These are phyloP conservation scores for Aspergillus ochraceus DNA, from an alignment of 2,329 filamentous ascomycete genomes.

Conservation along the genomic window DNA sequence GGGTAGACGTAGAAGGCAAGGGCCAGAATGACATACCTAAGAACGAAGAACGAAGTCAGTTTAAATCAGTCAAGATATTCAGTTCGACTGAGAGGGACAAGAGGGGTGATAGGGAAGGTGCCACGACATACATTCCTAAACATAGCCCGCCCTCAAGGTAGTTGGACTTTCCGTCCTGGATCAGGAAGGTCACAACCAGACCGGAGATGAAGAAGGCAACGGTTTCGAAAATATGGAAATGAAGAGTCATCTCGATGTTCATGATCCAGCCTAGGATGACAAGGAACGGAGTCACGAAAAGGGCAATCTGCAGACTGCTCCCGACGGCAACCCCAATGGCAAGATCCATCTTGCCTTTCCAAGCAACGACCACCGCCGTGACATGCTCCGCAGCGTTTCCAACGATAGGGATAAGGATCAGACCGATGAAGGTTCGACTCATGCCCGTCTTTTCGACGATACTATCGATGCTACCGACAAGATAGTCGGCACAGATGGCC, in stretches of 20 bases:
- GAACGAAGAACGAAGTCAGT: not conserved
- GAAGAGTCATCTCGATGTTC: slow-evolving; percentile 70
- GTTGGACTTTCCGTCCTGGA: slow-evolving; percentile 80
- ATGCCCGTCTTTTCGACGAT: slow-evolving; percentile 70
- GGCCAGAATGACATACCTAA: slow-evolving; percentile 46
- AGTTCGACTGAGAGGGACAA: not conserved
- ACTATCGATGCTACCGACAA: slow-evolving; percentile 73
- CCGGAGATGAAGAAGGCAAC: slow-evolving; percentile 75
- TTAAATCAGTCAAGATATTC: not conserved
- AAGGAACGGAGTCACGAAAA: slow-evolving; percentile 77
- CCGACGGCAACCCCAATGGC: slow-evolving; percentile 81
- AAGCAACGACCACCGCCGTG: slow-evolving; percentile 75
- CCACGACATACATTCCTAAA: slow-evolving; percentile 51
- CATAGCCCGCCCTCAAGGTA: slow-evolving; percentile 80
- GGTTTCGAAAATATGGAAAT: slow-evolving; percentile 79
- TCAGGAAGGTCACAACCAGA: slow-evolving; percentile 69
- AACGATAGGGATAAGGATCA: slow-evolving; percentile 77
- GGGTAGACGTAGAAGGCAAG: slow-evolving; percentile 52
- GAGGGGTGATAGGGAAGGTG: not conserved
- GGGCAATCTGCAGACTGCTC: slow-evolving; percentile 77
- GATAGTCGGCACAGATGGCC: slow-evolving; percentile 72
- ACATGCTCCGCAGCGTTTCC: slow-evolving; percentile 81
- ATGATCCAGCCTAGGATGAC: slow-evolving; percentile 80
- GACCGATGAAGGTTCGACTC: slow-evolving; percentile 77
- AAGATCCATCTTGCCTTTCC: slow-evolving; percentile 67